A percentile compares a stretch with the other conserved stretches of the same genome.
phyloP scores from a whole-genome alignment of 2,329 filamentous ascomycete species.

The Exophiala xenobiotica region DNA sequence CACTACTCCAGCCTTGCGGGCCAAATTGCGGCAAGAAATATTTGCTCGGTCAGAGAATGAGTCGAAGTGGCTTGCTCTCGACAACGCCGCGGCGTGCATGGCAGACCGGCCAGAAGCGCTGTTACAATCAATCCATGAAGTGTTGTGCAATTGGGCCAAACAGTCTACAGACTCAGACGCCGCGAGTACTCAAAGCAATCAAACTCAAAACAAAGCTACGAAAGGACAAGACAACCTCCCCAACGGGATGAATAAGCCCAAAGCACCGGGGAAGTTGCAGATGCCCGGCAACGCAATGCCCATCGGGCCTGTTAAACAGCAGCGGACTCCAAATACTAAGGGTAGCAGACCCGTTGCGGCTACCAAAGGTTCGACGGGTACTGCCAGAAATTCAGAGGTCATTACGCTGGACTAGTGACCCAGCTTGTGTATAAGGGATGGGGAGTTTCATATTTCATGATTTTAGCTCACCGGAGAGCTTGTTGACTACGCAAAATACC shows the following conservation, averaged over 20 bases:
- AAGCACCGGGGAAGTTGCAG: slow-evolving; percentile 2
- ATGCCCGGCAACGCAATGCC: not conserved
- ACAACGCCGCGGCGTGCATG: slow-evolving; percentile 25
- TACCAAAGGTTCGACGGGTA: slow-evolving; percentile 7
- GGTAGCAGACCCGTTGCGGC: not conserved
- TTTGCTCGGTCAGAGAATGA: slow-evolving; percentile 17
- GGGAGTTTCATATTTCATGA: slow-evolving; percentile 1
- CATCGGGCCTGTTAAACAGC: slow-evolving; percentile 11
- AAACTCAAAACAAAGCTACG: not conserved
- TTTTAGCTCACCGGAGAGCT: not conserved
- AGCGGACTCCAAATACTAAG: not conserved
- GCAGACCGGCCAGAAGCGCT: slow-evolving; percentile 23
- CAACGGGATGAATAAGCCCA: not conserved
- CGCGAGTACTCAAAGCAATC: not conserved
- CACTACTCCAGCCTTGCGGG: slow-evolving; percentile 18
- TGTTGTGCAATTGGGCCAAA: slow-evolving; percentile 23
- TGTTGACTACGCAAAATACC: slow-evolving; percentile 6
- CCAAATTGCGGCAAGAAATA: slow-evolving; percentile 26
- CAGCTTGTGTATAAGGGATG: not conserved
- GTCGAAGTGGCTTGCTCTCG: slow-evolving; percentile 25
- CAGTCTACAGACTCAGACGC: slow-evolving; percentile 10
- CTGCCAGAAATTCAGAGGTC: slow-evolving; percentile 14
- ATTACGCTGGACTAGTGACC: slow-evolving; percentile 19
- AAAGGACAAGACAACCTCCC: not conserved
- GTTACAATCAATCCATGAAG: slow-evolving; percentile 26